Percentiles rank a stretch among this genome's conserved stretches.
Conservation (phyloP, 495 filamentous ascomycete genomes). For the Penicillium steckii region DNA sequence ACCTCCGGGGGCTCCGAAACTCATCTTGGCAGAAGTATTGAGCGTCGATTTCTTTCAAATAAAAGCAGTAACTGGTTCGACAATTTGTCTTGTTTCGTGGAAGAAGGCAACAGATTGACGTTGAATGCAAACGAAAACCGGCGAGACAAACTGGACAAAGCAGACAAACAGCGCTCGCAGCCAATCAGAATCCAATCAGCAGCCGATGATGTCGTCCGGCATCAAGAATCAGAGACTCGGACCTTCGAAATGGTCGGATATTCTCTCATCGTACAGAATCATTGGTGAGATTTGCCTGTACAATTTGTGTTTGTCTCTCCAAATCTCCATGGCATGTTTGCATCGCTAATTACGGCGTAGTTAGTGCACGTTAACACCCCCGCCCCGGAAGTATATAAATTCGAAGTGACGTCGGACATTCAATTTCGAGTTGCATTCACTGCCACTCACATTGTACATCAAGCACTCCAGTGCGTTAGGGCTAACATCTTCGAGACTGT, state of each 20-base stretch:
- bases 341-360: not conserved
- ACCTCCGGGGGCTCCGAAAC: slow-evolving; percentile 78
- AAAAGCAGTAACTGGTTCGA: not conserved
- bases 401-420: not conserved
- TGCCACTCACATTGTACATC: not conserved
- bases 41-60: not conserved
- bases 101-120: not conserved
- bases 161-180: slow-evolving; percentile 24
- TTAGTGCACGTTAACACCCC: not conserved
- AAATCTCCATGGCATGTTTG: not conserved
- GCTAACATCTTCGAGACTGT: not conserved
- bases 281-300: too few species aligned
- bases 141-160: slow-evolving; percentile 40
- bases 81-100: not conserved
- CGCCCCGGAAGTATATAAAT: slow-evolving; percentile 9
- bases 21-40: slow-evolving; percentile 31
- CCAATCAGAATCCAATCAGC: slow-evolving; percentile 18
- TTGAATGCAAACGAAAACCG: not conserved
- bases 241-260: not conserved
- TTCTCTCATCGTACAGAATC: too few species aligned
- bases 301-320: too few species aligned
- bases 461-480: too few species aligned
- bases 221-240: slow-evolving; percentile 2
- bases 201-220: slow-evolving; percentile 21
- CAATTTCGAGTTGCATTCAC: not conserved